phyloP scores from a whole-genome alignment of 2,329 filamentous ascomycete genomes.

The Fonsecaea nubica region DNA sequence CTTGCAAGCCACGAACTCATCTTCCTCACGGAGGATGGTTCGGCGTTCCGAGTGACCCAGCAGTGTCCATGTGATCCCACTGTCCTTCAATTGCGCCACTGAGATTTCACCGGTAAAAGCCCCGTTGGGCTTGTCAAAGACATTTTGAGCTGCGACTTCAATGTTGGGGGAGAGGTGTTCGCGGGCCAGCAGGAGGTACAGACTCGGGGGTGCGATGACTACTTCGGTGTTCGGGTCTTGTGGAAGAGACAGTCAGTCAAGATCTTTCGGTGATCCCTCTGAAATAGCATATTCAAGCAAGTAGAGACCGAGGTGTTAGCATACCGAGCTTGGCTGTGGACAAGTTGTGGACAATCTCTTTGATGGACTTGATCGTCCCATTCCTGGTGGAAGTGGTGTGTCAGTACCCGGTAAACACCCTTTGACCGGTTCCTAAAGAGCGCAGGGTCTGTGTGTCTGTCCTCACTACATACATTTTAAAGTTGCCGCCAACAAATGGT shows the following conservation, averaged over 20 bases:
- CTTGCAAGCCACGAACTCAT: slow-evolving; percentile 88
- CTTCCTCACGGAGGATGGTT: slow-evolving; percentile 84
- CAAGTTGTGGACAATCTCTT: slow-evolving; percentile 85
- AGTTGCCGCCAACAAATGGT: slow-evolving; percentile 98
- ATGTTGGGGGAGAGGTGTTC: slow-evolving; percentile 77
- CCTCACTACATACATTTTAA: slow-evolving; percentile 79
- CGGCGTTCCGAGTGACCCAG: slow-evolving; percentile 95
- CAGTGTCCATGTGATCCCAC: slow-evolving; percentile 85
- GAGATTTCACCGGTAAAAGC: slow-evolving; percentile 98
- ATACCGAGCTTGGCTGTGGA: slow-evolving; percentile 71
- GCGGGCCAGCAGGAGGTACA: slow-evolving; percentile 89
- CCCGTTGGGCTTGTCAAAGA: slow-evolving; percentile 95
- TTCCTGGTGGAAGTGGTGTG: slow-evolving; percentile 68
- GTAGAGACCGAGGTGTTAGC: neutral
- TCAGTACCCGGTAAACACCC: neutral
- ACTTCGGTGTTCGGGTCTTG: slow-evolving; percentile 70
- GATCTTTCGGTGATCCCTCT: neutral
- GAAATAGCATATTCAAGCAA: neutral
- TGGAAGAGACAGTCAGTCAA: slow-evolving; percentile 5
- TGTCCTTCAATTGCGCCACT: slow-evolving; percentile 87
- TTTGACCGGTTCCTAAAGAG: neutral
- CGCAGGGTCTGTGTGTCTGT: neutral
- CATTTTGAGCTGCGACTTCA: slow-evolving; percentile 92
- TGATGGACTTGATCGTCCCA: slow-evolving; percentile 87
- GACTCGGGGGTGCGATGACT: slow-evolving; percentile 85